Percentiles rank a stretch among this genome's conserved stretches.
phyloP scores from a whole-genome alignment of 2,329 filamentous ascomycete genomes.

The Monascus ruber region DNA sequence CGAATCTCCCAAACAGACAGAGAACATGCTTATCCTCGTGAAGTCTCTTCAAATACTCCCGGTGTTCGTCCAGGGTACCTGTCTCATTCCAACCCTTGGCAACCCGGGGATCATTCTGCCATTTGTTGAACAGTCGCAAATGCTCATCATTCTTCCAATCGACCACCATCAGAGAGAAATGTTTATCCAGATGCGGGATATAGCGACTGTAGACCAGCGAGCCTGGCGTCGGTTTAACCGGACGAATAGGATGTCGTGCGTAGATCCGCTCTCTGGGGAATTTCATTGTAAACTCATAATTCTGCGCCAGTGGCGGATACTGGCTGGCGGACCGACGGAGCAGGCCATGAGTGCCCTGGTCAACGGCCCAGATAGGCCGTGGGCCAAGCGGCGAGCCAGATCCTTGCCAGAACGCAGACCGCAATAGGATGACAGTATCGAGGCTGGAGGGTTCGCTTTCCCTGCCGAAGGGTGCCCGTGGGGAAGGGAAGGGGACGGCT shows the following conservation, averaged over 20 bases:
- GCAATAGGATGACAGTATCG: conserved; percentile 2
- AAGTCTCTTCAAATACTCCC: conserved; percentile 4
- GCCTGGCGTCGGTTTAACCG: conserved; percentile 4
- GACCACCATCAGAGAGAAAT: conserved; percentile 5
- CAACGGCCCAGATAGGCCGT: conserved; percentile 6
- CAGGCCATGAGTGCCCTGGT: conserved; percentile 7
- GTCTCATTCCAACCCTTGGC: conserved; percentile 7
- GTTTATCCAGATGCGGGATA: conserved; percentile 5
- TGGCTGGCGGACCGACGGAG: conserved; percentile 1
- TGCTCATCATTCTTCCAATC: conserved; percentile 4
- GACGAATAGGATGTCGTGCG: conserved; percentile 4
- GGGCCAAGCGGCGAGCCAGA: conserved; percentile 5
- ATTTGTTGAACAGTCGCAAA: conserved; percentile 5
- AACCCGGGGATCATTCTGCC: conserved; percentile 8
- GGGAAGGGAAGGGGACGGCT: conserved; percentile 12
- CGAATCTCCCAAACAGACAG: conserved; percentile 4
- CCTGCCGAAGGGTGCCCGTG: conserved; percentile 11
- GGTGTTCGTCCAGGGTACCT: conserved; percentile 5
- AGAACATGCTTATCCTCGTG: conserved; percentile 5
- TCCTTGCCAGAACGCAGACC: conserved; percentile 7
- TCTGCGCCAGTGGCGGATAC: conserved; percentile 7
- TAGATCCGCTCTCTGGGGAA: conserved; percentile 5
- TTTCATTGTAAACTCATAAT: conserved; percentile 5
- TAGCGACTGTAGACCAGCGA: conserved; percentile 6
- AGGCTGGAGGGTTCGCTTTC: conserved; percentile 4